A percentile compares a stretch with the other conserved stretches of the same genome.
Conservation (phyloP, 129 eudicot species). For the Cynara cardunculus region DNA sequence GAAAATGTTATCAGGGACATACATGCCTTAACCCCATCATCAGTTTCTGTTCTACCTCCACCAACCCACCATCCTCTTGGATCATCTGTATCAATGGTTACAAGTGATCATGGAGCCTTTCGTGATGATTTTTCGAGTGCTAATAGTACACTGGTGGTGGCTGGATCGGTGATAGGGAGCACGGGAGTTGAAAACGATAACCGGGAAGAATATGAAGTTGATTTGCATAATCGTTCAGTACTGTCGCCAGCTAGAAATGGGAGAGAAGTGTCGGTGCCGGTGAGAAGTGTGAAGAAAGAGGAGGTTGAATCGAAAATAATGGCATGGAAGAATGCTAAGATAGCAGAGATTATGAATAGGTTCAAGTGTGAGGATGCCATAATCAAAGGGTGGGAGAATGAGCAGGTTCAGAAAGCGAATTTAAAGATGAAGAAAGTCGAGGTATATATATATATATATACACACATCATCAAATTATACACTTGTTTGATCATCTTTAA, state of each 20-base stretch:
- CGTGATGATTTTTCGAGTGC: slow-evolving; percentile 50
- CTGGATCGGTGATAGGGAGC: slow-evolving; percentile 29
- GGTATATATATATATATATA: slow-evolving; percentile 28
- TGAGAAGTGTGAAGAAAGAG: slow-evolving; percentile 67
- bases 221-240: slow-evolving; percentile 18
- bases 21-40: slow-evolving; percentile 30
- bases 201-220: slow-evolving; percentile 31
- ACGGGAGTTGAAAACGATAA: slow-evolving; percentile 28
- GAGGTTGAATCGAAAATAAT: slow-evolving; percentile 74
- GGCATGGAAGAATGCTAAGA: slow-evolving; percentile 84
- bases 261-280: slow-evolving; percentile 30
- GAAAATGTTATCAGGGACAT: slow-evolving; percentile 23
- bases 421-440: slow-evolving; percentile 79
- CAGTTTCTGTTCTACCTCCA: slow-evolving; percentile 15
- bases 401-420: slow-evolving; percentile 56
- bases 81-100: slow-evolving; percentile 14
- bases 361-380: slow-evolving; percentile 77
- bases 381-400: slow-evolving; percentile 72
- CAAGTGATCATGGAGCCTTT: slow-evolving; percentile 21
- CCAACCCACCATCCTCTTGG: not conserved
- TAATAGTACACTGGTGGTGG: slow-evolving; percentile 38
- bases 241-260: slow-evolving; percentile 22
- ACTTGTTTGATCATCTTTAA: not conserved
- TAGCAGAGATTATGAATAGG: slow-evolving; percentile 70
- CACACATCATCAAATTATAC: not conserved